Evolutionary conservation across 148 eudicot genomes (phyloP), one percentile per base, ranked within the genome.

Genomic region (Vaccinium darrowii): DNA sequence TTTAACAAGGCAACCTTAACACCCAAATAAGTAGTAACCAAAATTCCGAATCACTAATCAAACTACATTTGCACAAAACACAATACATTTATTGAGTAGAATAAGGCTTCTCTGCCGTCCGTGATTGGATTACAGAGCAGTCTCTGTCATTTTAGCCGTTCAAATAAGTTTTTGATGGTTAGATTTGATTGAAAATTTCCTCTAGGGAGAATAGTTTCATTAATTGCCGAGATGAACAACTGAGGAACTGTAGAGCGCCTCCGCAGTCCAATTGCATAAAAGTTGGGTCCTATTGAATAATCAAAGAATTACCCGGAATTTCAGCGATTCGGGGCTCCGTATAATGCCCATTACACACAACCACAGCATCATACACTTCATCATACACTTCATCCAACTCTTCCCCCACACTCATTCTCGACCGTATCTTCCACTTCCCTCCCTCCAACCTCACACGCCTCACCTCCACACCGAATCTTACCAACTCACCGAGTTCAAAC

Each of bases 341-440:
- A 81, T 90, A 94, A 91, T 97, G 99, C 36, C 99, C 99, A 83
- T 93, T 97, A 86, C 98, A 95, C 13, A 97, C 92, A 84, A 97
- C 93, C 62, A 95, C 99, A 60, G 99, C 98, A 91, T 97, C 99
- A 83, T 90, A 94, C 53, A 77, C 90, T 88, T 96, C 98, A 91
- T 97, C 99, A 83, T 90, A 94, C 53, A 77, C 90, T 88, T 96
- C 99, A 80, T 90, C 91, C 30, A 82, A 65, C 43, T 88, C 86
- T n/a, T 63, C 81, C 50, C 67, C 89, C 39, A 36, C 39, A 75
- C 76, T 76, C 7, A 33, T 88, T 72, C 82, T 90, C 56, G 89
- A 92, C 54, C 76, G 87, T 25, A 94, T 92, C 85, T 78, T 83
- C 94, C 98, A 94, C 80, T 88, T 95, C 81, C 90, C 93, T 87